These are phyloP conservation scores for Polyplosphaeria fusca DNA, from an alignment of 495 filamentous ascomycete genomes.

Conservation along the genomic window DNA sequence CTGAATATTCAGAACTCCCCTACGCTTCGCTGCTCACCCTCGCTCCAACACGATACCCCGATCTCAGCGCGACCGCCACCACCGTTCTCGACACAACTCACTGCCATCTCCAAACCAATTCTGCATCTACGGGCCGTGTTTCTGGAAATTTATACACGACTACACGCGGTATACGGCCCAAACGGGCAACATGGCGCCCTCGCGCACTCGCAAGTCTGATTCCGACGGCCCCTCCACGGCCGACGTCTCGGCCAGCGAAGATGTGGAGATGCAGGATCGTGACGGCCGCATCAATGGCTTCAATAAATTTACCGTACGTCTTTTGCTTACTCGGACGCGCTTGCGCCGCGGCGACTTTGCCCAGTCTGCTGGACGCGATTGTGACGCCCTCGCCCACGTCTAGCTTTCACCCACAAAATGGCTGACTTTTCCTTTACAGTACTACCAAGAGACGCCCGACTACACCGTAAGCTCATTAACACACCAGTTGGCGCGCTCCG, in stretches of 20 bases:
- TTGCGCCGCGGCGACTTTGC: no score
- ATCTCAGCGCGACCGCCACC: not conserved
- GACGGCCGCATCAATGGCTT: constrained; percentile 18
- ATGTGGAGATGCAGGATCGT: constrained; percentile 29
- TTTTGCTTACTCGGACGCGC: no score
- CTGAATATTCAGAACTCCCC: no score
- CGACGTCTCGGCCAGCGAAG: constrained; percentile 35
- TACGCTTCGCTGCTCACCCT: not conserved
- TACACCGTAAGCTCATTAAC: constrained; percentile 55
- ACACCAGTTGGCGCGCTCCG: not conserved
- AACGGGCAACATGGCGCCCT: constrained; percentile 36
- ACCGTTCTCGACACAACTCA: constrained; percentile 2
- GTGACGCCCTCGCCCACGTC: not conserved
- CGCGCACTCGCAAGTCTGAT: constrained; percentile 27
- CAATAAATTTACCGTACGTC: constrained; percentile 27
- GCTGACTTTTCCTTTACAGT: constrained; percentile 22
- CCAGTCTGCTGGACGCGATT: no score
- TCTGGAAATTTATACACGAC: not conserved
- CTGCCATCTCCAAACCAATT: not conserved
- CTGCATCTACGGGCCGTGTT: not conserved
- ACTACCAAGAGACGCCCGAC: constrained; percentile 74
- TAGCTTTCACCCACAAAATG: not conserved
- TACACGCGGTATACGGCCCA: constrained; percentile 16
- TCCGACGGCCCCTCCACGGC: constrained; percentile 32
- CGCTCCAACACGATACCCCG: not conserved